phyloP scores from a whole-genome alignment of 169 alveolate genomes.

The Blepharisma undulans region DNA sequence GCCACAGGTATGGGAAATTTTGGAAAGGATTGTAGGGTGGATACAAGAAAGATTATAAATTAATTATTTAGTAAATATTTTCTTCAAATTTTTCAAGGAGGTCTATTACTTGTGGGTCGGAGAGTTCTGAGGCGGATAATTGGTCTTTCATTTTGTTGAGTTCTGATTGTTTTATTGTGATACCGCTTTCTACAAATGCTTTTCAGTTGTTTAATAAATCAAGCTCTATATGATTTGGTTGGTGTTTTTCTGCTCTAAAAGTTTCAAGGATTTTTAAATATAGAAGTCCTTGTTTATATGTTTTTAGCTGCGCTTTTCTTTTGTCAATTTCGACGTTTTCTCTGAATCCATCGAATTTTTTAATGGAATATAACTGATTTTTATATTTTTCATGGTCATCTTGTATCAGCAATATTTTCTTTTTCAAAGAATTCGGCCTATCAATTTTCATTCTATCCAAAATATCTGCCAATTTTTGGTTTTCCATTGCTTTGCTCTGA shows the following conservation, averaged over 20 bases:
- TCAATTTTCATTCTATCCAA: conserved; percentile 10
- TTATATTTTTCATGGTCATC: conserved; percentile 16
- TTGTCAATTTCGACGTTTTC: background rate
- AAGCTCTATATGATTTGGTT: background rate
- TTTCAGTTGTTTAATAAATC: background rate
- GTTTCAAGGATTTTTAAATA: conserved; percentile 14
- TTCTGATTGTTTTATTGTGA: background rate
- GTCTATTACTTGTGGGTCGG: background rate
- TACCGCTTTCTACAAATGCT: background rate
- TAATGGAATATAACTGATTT: background rate
- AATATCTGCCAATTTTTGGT: background rate
- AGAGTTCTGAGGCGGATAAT: background rate
- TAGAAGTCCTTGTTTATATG: background rate
- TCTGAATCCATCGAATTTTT: conserved; percentile 18
- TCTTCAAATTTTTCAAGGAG: background rate
- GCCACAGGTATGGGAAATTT: background rate
- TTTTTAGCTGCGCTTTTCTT: background rate
- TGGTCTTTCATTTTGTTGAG: background rate
- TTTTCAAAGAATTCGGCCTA: background rate
- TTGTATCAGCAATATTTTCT: conserved; percentile 7
- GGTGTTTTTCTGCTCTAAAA: background rate
- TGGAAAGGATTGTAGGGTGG: background rate
- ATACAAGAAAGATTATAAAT: background rate
- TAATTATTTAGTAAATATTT: no score
- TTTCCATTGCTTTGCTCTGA: conserved; percentile 22